These are phyloP conservation scores for Triadica sebifera DNA, from an alignment of 345 rosid species.

Conservation along the genomic window DNA sequence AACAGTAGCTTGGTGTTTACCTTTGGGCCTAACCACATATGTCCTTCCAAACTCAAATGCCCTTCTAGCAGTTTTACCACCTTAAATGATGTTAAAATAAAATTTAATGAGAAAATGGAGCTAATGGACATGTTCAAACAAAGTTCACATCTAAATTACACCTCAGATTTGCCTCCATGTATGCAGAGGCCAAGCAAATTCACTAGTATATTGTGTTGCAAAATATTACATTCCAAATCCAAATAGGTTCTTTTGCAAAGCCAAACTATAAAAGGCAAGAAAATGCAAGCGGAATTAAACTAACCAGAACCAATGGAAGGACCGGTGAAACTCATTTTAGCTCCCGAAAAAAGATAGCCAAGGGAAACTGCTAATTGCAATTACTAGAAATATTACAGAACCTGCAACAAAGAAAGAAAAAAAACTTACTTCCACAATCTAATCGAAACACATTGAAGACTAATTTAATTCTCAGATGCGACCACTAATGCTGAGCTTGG, in stretches of 20 bases:
- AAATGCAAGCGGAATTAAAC: slow-evolving; percentile 23
- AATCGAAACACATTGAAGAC: not conserved
- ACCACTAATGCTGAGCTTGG: not conserved
- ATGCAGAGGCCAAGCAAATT: not conserved
- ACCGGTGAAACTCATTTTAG: slow-evolving; percentile 69
- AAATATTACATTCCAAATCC: not conserved
- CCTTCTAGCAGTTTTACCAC: slow-evolving; percentile 22
- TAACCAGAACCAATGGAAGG: slow-evolving; percentile 66
- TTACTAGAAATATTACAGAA: slow-evolving; percentile 4
- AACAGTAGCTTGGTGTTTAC: slow-evolving; percentile 93
- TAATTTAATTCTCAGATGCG: not conserved
- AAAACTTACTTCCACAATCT: not conserved
- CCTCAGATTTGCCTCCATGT: not conserved
- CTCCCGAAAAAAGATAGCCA: slow-evolving; percentile 8
- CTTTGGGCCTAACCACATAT: slow-evolving; percentile 91
- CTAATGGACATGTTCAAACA: not conserved
- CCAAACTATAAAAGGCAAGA: not conserved
- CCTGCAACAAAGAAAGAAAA: slow-evolving; percentile 29
- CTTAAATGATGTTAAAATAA: slow-evolving; percentile 14
- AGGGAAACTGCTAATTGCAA: slow-evolving; percentile 9
- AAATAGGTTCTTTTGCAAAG: not conserved
- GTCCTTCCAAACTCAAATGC: slow-evolving; percentile 69
- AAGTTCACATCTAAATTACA: not conserved
- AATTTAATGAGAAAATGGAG: not conserved
- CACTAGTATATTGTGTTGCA: not conserved